Base-by-base conservation (phyloP, 163 green algal genomes). In the Volvox carteri region DNA sequence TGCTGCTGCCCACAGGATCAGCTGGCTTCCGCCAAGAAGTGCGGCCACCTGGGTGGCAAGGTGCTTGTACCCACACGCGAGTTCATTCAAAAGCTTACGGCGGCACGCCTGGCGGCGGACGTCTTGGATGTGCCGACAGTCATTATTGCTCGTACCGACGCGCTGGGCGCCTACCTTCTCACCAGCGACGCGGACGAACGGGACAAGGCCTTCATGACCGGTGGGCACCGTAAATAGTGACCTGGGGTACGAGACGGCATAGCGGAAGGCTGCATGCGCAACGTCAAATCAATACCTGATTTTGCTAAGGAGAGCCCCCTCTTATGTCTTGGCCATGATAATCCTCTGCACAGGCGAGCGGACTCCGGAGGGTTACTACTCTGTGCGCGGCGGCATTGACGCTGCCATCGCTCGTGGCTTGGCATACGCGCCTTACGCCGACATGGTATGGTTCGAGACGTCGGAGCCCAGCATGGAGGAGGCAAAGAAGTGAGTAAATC, bases 371-470 rank as follows among this genome's bases (percentile, higher is more conserved):
- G 96, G 96, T 84, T 98, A 97, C 93, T 97, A 93, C 94, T 65
- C 88, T 56, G 93, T 97, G 87, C 90, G 93, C 37, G 95, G 93
- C 78, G 95, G 96, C 88, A 96, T 98, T 44, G 95, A 97, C 68
- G 87, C 92, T 7, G 94, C 95, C 86, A 98, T 98, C 88, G 96
- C 95, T 0, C 96, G 96, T 72, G 96, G 94, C 62, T 92, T 97
- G 76, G 95, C 96, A 16, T 98, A 98, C 78, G 96, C 96, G 5
- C 96, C 96, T 9, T 97, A 97, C 68, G 95, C 95, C 54, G 96
- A 98, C 93, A 91, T 98, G 78, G 88, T 98, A 46, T 98, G 96
- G 96, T 97, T 97, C 87, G 96, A 98, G 92, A 98, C 96, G 44
- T 93, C 90, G 46, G 96, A 96, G 78, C 96, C 96, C 33, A 94